A percentile compares a stretch with the other conserved stretches of the same genome.
These are phyloP conservation scores for Fusarium sp. DNA, from an alignment of 2,329 filamentous ascomycete species.

Conservation along the genomic window DNA sequence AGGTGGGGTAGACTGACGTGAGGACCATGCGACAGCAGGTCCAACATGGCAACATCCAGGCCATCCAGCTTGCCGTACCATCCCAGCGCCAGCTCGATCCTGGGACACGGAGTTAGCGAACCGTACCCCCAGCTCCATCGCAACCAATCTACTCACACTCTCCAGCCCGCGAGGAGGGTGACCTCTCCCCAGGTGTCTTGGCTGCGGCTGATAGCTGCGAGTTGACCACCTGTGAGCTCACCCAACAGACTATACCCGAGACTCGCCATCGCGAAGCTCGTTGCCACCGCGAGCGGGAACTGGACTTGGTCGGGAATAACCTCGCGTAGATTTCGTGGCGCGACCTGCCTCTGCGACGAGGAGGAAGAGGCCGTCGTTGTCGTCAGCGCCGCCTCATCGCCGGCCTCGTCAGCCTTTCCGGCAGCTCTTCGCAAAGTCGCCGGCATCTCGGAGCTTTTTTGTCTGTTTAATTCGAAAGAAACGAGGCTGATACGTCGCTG, in stretches of 20 bases:
- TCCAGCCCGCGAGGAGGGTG: conserved; percentile 64
- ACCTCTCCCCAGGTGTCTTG: conserved; percentile 73
- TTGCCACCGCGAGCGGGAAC: conserved; percentile 64
- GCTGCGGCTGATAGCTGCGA: conserved; percentile 74
- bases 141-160: conserved; percentile 60
- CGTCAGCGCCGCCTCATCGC: conserved; percentile 30
- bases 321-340: conserved; percentile 29
- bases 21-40: conserved; percentile 79
- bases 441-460: conserved; percentile 28
- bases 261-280: conserved; percentile 72
- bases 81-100: conserved; percentile 75
- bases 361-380: conserved; percentile 26
- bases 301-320: conserved; percentile 57
- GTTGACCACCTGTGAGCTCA: conserved; percentile 71
- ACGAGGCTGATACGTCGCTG: conserved; percentile 10
- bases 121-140: background rate
- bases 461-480: background rate
- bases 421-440: conserved; percentile 38
- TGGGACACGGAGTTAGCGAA: conserved; percentile 50
- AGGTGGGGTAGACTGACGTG: conserved; percentile 60
- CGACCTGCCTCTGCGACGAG: conserved; percentile 10
- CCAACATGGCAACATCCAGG: conserved; percentile 74
- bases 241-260: conserved; percentile 73
- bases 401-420: conserved; percentile 28
- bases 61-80: conserved; percentile 83